Evolutionary conservation across 2,329 filamentous ascomycete genomes (phyloP), one percentile per base, ranked within the genome.

Genomic region (Sporothrix brunneoviolacea): DNA sequence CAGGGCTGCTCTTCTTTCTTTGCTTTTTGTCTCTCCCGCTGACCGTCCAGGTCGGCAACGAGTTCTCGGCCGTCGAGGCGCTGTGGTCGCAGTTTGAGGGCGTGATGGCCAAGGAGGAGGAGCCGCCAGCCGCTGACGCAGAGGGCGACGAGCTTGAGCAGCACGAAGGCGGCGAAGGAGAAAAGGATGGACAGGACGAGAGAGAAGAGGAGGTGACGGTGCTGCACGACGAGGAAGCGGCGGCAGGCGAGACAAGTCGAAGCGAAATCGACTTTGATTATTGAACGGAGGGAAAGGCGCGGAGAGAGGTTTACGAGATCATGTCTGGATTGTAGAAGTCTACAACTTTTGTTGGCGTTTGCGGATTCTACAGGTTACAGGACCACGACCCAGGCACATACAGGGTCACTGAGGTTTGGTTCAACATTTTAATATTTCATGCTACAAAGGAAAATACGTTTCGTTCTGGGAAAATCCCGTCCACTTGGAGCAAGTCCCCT

Each of bases 41-140:
- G 27, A 47, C 35, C 6, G 4, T 22, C 32, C 49, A 88, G 83
- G 84, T 98, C 47, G 93, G 93, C 33, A 95, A 95, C 68, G 93
- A 98, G 63, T 96, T 98, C 69, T 84, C 87, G n/a, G 91, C 89
- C 4, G 93, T 98, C 38, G 93, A 98, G 68, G 90, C 89, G 27
- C 77, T 98, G 15, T 98, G 93, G 93, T 94, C 88, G 35, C 89
- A 95, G 62, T 97, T 98, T 63, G 93, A 98, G 70, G 87, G 84
- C 58, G 91, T 97, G 60, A 97, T 96, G 91, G 88, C 81, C 8
- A 88, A 85, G 61, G 64, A 60, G 32, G 54, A 55, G 46, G 61
- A 61, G 16, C 7, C 40, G n/a, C 59, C 64, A 35, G 60, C 62
- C 3, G 56, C 63, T 16, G 61, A 57, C 12, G 58, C 61, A 15